These are phyloP conservation scores for Trypanosoma congolense DNA, from an alignment of 208 protist genomes.

Conservation along the genomic window DNA sequence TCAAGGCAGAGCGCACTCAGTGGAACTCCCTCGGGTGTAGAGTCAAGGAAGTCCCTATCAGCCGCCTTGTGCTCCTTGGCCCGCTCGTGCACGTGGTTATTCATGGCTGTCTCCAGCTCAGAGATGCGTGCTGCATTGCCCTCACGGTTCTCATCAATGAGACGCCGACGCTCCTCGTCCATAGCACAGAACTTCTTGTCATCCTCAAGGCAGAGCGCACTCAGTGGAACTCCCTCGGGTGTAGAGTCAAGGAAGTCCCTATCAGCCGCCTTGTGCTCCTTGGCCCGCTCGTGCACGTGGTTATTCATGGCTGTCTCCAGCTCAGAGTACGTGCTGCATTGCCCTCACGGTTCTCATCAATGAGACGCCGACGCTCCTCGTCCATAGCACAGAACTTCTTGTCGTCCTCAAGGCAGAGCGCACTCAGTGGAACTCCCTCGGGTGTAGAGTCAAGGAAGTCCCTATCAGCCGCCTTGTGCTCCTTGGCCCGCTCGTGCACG, in stretches of 20 bases:
- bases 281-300: background rate
- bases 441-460: background rate
- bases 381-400: background rate
- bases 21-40: background rate
- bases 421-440: background rate
- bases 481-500: background rate
- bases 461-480: background rate
- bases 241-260: background rate
- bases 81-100: background rate
- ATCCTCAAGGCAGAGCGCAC: background rate
- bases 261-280: background rate
- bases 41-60: background rate
- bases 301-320: background rate
- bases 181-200: background rate
- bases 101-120: background rate
- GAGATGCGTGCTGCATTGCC: background rate
- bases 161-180: background rate
- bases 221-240: background rate
- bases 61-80: background rate
- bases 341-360: background rate
- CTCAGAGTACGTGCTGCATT: background rate
- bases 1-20: background rate
- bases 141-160: background rate
- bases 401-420: background rate
- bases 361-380: background rate